Base-by-base conservation (phyloP, 2,329 filamentous ascomycete species). In the Venturia oleaginea region DNA sequence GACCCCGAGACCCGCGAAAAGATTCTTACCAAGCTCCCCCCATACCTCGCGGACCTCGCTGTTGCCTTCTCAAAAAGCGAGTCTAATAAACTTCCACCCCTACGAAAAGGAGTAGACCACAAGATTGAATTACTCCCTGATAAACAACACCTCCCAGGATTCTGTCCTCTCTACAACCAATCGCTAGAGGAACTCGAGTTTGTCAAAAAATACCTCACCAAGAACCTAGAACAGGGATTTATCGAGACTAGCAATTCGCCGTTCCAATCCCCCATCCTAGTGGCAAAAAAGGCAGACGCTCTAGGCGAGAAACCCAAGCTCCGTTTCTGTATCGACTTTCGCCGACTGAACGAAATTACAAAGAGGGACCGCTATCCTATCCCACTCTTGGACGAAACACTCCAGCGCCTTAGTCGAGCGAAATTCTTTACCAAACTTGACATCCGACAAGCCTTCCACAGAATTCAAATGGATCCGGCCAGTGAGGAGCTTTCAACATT, bases 261-360 rank as follows among this genome's bases (percentile, higher is more conserved):
- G 7, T 30, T 8, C 8, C 8, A n/a, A 30, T 59, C 62, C 3
- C 71, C 67, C 1, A 68, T 76, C 4, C 65, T 76, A 0, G 74
- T 75, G 68, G 66, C 73, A 24, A 65, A 62, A 40, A 77, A 76
- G 67, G 70, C 70, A 4, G 68, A 70, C 48, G 66, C 70, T 1
- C 37, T 38, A 38, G 37, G 11, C 6, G 37, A 11, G 37, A 38
- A 11, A 38, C 37, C 11, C 6, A 67, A 64, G 8, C 62, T 74
- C 6, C 64, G 67, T 22, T 62, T 77, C 43, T 77, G 67, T 67
- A 67, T 77, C 5, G 69, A 78, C 65, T 79, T 77, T 66, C 54
- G 68, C 61, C 65, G 40, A 0, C 67, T 78, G 0, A 78, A 78
- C 60, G 65, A 66, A 0, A 66, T 76, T n/a, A 76, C 69, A 2